phyloP scores from a whole-genome alignment of 2,329 filamentous ascomycete species.

The Arachnomyces sp. region DNA sequence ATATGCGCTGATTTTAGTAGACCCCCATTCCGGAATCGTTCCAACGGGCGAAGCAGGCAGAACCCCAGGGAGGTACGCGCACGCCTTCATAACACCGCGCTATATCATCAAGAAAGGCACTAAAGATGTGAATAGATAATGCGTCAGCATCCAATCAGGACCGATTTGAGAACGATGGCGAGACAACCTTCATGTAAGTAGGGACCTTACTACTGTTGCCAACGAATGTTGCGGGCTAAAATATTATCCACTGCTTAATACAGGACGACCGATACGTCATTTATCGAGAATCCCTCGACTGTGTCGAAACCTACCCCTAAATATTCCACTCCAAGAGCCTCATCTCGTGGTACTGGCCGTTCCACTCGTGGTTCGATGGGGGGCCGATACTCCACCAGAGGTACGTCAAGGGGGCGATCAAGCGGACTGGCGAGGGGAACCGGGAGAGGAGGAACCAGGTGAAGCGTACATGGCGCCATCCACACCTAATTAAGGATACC shows the following conservation, averaged over 20 bases:
- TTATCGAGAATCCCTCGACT: conserved; percentile 70
- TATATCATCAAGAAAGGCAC: neutral
- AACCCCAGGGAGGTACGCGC: conserved; percentile 40
- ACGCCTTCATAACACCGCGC: neutral
- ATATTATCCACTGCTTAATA: conserved; percentile 2
- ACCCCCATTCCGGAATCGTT: conserved; percentile 81
- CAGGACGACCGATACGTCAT: conserved; percentile 85
- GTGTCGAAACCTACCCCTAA: conserved; percentile 40
- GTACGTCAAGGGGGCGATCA: conserved; percentile 25
- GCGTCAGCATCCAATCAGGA: conserved; percentile 20
- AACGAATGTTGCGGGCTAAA: conserved; percentile 1
- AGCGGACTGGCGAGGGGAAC: conserved; percentile 30
- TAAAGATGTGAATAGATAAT: conserved; percentile 10
- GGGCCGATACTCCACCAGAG: conserved; percentile 31
- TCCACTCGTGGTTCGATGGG: conserved; percentile 18
- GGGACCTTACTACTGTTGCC: neutral
- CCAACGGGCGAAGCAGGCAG: conserved; percentile 53
- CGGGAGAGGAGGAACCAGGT: conserved; percentile 32
- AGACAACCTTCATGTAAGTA: conserved; percentile 76
- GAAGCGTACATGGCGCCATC: conserved; percentile 9
- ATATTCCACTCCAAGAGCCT: conserved; percentile 19
- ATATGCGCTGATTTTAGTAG: conserved; percentile 35
- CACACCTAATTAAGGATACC: too few species aligned
- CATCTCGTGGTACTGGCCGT: conserved; percentile 15
- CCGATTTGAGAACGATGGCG: conserved; percentile 44